Evolutionary conservation across 768 basidiomycete species (phyloP), one percentile per base, ranked within the genome.

Genomic region (Sporobolomyces phaffii): DNA sequence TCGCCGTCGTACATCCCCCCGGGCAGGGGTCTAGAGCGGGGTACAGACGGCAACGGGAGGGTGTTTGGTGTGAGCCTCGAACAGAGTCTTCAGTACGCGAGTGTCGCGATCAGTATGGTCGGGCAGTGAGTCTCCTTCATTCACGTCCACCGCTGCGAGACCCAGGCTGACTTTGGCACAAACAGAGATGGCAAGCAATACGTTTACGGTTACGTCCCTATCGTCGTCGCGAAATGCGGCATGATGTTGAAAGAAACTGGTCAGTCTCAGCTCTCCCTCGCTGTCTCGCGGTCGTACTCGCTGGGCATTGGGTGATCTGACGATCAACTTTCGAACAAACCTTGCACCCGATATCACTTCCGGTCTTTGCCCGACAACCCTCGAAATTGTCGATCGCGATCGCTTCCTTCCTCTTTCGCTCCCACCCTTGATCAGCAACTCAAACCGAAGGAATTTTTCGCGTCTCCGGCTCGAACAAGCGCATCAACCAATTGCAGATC

Each of bases 161-260:
- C 31, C 5, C n/a, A 6, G n/a, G 7, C 29, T 28, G 40, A 44
- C n/a, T n/a, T n/a, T 26, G 22, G 22, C 18, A 26, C n/a, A 1
- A 9, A 34, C 56, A 68, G 65, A 15, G 84, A 84, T 66, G 91
- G 91, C 11, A 85, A 89, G 70, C 82, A 90, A 22, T 90, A 89
- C 76, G 87, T 91, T 8, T 93, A 90, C 88, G 91, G 93, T 1
- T 89, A 88, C 76, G 90, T 99, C 53, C 94, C 94, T 13, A 90
- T 97, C 45, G 92, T 97, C 58, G 94, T 99, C 45, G 94, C 94
- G 50, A 97, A 96, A 79, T 97, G 91, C 75, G 94, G 94, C 7
- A 79, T 94, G 49, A 88, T 92, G 80, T 84, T 99, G 64, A 99
- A 99, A 77, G 91, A 94, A 79, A 88, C 89, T 72, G 90, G 90